Base-by-base conservation (phyloP, 768 basidiomycete species). In the Mycena epipterygia region DNA sequence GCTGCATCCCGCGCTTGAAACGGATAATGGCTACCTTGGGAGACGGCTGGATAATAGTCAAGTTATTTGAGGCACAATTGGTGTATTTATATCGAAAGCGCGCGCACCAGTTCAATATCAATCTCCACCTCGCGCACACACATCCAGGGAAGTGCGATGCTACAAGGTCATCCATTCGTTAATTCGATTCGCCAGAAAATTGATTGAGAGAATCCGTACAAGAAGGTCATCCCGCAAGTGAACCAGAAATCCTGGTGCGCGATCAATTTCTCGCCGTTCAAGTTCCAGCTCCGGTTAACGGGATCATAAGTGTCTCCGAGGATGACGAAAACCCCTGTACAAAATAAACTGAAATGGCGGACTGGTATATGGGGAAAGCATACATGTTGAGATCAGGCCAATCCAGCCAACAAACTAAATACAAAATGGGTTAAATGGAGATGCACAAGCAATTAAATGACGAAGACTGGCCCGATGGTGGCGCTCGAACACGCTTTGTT, bases 1-100 rank as follows among this genome's bases (percentile, higher is more conserved):
- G 93, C 77, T 94, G 93, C 92, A 95, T 94, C 58, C 93, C 93
- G 74, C 93, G 89, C 79, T 89, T 84, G 81, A 95, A 94, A 39
- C 92, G 91, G 75, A 95, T 84, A 70, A 95, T 85, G 7, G 92
- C 93, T 11, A 93, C 93, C 77, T 94, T 94, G 21, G 90, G 85
- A 16, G 93, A 94, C 32, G 93, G 93, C 92, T 94, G 74, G 49
- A 58, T 56, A 33, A 55, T 64, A 62, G 67, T 53, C 46, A 70
- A 65, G 29, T 56, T 72, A 42, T 77, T 88, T 90, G 42, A 44
- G 21, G 21, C 21, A n/a, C 4, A 17, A n/a, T 11, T 13, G 21
- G 3, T n/a, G n/a, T 5, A 44, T 44, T 14, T 37, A 14, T 14
- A 37, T 39, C 25, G 68, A 25, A 27, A 17, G n/a, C 5, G 80